Evolutionary conservation across 2,329 filamentous ascomycete genomes (phyloP).

Genomic region (Drechslera avenae): DNA sequence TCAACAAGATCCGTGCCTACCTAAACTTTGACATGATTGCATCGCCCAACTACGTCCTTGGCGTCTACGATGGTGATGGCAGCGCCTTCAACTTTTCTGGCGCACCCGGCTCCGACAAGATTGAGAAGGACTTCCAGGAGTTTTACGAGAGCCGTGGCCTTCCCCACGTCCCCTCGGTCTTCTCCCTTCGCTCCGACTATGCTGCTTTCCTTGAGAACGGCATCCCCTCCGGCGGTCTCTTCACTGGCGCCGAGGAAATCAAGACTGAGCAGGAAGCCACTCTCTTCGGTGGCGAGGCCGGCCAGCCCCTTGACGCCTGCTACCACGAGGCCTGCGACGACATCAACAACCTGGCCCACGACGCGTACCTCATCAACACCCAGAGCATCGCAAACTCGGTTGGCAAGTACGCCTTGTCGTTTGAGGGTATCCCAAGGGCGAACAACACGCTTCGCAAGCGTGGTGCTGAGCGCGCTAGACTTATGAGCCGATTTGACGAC

Average conservation of each 20-base stretch:
- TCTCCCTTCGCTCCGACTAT: constrained; percentile 49
- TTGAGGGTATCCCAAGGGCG: constrained; percentile 42
- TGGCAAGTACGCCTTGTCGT: constrained; percentile 46
- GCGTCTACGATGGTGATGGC: constrained; percentile 49
- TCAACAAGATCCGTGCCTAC: constrained; percentile 48
- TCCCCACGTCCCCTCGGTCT: constrained; percentile 43
- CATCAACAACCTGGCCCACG: constrained; percentile 44
- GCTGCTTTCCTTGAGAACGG: constrained; percentile 50
- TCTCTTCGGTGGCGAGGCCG: constrained; percentile 47
- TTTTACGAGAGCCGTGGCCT: constrained; percentile 45
- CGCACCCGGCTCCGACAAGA: constrained; percentile 42
- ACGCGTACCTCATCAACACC: constrained; percentile 47
- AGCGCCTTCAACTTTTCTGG: constrained; percentile 46
- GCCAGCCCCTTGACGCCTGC: constrained; percentile 45
- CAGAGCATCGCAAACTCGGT: constrained; percentile 49
- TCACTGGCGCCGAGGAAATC: constrained; percentile 49
- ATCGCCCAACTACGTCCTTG: constrained; percentile 48
- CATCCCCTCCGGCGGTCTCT: constrained; percentile 48
- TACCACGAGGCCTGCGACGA: constrained; percentile 49
- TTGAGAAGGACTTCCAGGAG: constrained; percentile 44
- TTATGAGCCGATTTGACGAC: constrained; percentile 31
- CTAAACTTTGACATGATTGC: constrained; percentile 54
- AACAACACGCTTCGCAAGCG: constrained; percentile 39
- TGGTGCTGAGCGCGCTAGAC: constrained; percentile 31
- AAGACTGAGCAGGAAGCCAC: constrained; percentile 47